These are phyloP conservation scores for Amanita inopinata DNA, from an alignment of 768 basidiomycete species.

Conservation along the genomic window DNA sequence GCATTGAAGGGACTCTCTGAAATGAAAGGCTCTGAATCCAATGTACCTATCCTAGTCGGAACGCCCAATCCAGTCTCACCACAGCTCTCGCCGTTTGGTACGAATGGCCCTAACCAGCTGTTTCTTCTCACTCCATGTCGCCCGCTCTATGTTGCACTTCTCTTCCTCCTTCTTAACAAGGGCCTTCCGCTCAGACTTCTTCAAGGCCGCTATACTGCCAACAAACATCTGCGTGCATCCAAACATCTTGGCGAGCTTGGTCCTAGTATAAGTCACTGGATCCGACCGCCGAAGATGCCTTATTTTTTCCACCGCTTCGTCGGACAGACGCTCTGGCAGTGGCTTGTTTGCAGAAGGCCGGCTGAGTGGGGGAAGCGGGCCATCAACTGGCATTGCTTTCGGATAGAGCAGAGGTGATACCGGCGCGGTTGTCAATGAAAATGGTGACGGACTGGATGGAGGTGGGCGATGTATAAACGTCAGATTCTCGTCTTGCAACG, in stretches of 20 bases:
- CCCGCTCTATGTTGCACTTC: constrained; percentile 36
- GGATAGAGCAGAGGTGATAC: constrained; percentile 59
- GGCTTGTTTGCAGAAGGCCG: constrained; percentile 29
- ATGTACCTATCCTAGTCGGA: neutral
- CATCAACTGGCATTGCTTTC: constrained; percentile 17
- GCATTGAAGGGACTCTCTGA: too few relatives aligned
- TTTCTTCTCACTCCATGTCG: constrained; percentile 66
- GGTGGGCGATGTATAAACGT: constrained; percentile 85
- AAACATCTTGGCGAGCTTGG: constrained; percentile 68
- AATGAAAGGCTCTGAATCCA: neutral
- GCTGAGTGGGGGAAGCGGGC: constrained; percentile 37
- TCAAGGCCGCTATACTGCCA: constrained; percentile 51
- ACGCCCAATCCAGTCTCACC: constrained; percentile 34
- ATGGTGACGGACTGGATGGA: constrained; percentile 63
- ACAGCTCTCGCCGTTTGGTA: constrained; percentile 59
- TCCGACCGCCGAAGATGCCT: constrained; percentile 45
- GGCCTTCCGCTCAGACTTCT: constrained; percentile 35
- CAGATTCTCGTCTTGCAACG: constrained; percentile 42
- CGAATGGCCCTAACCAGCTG: constrained; percentile 50
- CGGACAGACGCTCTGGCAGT: constrained; percentile 33
- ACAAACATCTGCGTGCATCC: constrained; percentile 63
- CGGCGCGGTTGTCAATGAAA: constrained; percentile 60
- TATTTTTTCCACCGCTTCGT: constrained; percentile 46
- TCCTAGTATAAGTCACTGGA: constrained; percentile 50
- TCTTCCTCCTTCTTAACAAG: constrained; percentile 34